These are phyloP conservation scores for Aspergillus sclerotioniger DNA, from an alignment of 495 filamentous ascomycete species.

Conservation along the genomic window DNA sequence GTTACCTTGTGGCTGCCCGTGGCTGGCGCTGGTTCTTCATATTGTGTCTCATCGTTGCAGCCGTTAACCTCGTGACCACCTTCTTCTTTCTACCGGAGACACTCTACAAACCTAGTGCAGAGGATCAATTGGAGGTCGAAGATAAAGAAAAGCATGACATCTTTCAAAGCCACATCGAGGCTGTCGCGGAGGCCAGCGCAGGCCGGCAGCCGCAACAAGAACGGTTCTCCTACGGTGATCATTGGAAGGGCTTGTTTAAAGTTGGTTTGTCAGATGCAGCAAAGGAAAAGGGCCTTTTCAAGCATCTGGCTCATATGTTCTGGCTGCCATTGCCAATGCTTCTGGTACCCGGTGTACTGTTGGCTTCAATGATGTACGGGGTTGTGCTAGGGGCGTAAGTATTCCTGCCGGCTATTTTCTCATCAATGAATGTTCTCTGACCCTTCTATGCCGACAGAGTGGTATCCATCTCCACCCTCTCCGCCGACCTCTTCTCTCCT, in stretches of 20 bases:
- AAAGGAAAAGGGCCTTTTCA: constrained; percentile 17
- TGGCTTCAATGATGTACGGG: constrained; percentile 37
- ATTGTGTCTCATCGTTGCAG: constrained; percentile 31
- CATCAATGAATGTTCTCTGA: not conserved
- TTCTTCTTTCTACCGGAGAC: constrained; percentile 34
- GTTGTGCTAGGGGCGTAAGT: constrained; percentile 39
- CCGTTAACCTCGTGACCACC: constrained; percentile 28
- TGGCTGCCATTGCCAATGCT: constrained; percentile 36
- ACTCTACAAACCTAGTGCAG: constrained; percentile 22
- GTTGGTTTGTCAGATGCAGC: constrained; percentile 26
- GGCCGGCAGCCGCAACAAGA: not conserved
- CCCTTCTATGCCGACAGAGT: constrained; percentile 12
- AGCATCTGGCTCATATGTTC: constrained; percentile 24
- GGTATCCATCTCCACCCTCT: constrained; percentile 30
- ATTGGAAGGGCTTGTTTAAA: constrained; percentile 31
- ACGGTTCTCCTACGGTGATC: constrained; percentile 20
- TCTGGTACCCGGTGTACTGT: constrained; percentile 26
- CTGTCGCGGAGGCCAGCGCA: constrained; percentile 13
- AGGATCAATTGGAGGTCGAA: constrained; percentile 16
- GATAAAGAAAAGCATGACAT: constrained; percentile 14
- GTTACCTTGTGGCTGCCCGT: constrained; percentile 28
- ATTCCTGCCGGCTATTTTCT: not conserved
- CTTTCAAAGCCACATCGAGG: constrained; percentile 20
- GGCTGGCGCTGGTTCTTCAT: constrained; percentile 39
- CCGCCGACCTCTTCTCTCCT: constrained; percentile 22